phyloP scores from a whole-genome alignment of 176 grass and related monocot species.

The bread wheat (Triticum aestivum) region DNA sequence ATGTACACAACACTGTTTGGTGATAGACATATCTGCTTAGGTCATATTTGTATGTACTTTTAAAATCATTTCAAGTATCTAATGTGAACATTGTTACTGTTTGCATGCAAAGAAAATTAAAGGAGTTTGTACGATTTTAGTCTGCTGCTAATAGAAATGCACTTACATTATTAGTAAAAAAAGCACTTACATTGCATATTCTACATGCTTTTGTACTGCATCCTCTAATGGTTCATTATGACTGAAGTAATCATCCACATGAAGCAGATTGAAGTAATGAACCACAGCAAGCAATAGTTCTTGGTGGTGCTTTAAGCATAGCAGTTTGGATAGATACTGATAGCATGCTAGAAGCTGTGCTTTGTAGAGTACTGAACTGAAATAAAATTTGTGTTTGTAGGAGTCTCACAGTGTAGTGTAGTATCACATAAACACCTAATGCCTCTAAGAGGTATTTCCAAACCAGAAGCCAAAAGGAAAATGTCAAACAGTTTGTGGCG shows the following conservation, averaged over 20 bases:
- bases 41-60: background rate
- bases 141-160: no score
- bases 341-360: background rate
- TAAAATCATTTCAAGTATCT: slow-evolving; percentile 1
- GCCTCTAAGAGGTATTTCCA: background rate
- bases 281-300: background rate
- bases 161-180: background rate
- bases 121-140: no score
- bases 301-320: background rate
- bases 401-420: background rate
- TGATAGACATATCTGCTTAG: background rate
- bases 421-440: background rate
- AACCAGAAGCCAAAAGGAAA: background rate
- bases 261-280: background rate
- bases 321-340: background rate
- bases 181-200: background rate
- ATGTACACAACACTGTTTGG: background rate
- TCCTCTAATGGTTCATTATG: no score
- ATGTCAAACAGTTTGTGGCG: background rate
- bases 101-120: no score
- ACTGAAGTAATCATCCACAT: background rate
- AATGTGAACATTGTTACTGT: background rate
- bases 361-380: background rate
- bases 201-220: background rate
- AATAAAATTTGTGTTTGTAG: background rate